Evolutionary conservation across 306 rosid species (phyloP), one percentile per base, ranked within the genome.

Genomic region (Nissolia schottii): DNA sequence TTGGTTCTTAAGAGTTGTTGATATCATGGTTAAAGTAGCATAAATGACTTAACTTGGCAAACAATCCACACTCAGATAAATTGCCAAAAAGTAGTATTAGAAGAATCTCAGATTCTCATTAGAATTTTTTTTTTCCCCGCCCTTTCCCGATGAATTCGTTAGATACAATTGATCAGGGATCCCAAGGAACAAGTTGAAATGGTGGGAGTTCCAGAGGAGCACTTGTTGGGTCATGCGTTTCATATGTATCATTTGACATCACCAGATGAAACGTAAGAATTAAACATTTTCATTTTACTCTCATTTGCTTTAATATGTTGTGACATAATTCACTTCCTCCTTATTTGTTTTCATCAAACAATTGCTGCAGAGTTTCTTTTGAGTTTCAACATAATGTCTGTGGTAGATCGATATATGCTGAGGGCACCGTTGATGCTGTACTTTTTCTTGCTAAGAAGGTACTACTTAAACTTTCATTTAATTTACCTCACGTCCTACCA

Each of bases 341-440:
- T 76, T 59, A 16, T 65, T 6, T 54, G 23, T 67, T 54, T 18
- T 45, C 41, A 23, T 35, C 12, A 0, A 61, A 55, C 50, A 28
- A 23, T 45, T 50, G 34, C 61, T 70, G 90, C 91, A 91, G 99
- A 56, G 97, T 94, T 73, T 80, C 97, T 58, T 94, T 94, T 15
- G 98, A 94, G 88, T 94, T 91, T 72, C 97, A 93, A 78, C 98
- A 93, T 71, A 93, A 93, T 56, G 98, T 91, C 50, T 90, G 97
- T 68, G 98, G 98, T 79, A 85, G 97, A 77, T 93, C 98, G 54
- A 93, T 93, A 64, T 93, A 91, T 62, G 98, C 97, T 0, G 97
- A 93, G 85, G 97, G 98, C 49, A 93, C 97, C 7, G 78, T 93
- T 19, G 98, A 94, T 79, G 92, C 97, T 32, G 96, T 75, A 11